Evolutionary conservation across 148 eudicot species (phyloP).

Genomic region (Rhododendron vialii): DNA sequence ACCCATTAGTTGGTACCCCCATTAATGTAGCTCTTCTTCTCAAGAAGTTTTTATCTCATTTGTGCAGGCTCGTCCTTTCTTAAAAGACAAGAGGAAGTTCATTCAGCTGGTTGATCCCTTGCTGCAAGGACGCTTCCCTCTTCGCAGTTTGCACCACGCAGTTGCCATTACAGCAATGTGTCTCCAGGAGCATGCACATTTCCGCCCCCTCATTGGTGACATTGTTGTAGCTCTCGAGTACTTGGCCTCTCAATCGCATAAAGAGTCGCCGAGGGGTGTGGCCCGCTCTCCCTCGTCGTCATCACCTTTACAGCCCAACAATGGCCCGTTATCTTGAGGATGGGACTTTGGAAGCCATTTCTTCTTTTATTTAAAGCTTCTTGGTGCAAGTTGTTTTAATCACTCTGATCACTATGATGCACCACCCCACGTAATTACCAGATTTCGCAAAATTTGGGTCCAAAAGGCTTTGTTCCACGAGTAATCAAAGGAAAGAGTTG

Average conservation of each 20-base stretch:
- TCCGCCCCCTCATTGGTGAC: constrained; percentile 59
- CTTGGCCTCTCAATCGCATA: constrained; percentile 46
- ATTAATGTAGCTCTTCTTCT: not conserved
- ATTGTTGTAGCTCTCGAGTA: constrained; percentile 68
- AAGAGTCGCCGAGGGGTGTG: constrained; percentile 16
- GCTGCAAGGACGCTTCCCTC: constrained; percentile 48
- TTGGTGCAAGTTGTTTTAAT: not conserved
- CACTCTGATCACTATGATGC: not conserved
- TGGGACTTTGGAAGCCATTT: not conserved
- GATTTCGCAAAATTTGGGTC: not conserved
- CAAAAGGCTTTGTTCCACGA: not conserved
- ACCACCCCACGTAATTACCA: not conserved
- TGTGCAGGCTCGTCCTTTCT: constrained; percentile 49
- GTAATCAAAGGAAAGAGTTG: constrained; percentile 3
- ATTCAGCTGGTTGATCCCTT: constrained; percentile 60
- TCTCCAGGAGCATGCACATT: constrained; percentile 54
- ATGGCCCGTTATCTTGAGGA: constrained; percentile 5
- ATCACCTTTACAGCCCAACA: constrained; percentile 19
- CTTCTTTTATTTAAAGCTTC: not conserved
- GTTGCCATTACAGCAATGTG: constrained; percentile 61
- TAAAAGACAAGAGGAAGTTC: constrained; percentile 49
- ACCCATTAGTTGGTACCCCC: not conserved
- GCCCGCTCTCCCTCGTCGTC: constrained; percentile 18
- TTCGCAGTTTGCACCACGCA: constrained; percentile 53
- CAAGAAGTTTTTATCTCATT: not conserved